Conservation (phyloP, 2,329 filamentous ascomycete species). For the Purpureocillium lavendulum region DNA sequence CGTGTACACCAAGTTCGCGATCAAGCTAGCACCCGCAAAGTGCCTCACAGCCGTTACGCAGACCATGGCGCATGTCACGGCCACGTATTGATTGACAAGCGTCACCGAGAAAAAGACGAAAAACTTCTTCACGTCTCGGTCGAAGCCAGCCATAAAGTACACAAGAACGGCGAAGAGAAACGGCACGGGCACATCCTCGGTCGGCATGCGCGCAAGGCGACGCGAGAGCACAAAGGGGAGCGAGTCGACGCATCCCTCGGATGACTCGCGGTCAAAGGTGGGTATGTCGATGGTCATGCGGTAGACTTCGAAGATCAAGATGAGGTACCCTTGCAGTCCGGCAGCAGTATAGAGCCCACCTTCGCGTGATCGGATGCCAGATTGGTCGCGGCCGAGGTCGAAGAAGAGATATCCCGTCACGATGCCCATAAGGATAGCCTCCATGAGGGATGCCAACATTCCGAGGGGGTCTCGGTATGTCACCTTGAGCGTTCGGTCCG, state of each 20-base stretch:
- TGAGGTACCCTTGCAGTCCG: slow-evolving; percentile 67
- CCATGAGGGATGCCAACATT: slow-evolving; percentile 60
- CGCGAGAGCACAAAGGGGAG: slow-evolving; percentile 63
- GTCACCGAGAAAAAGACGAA: slow-evolving; percentile 64
- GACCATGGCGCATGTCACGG: slow-evolving; percentile 61
- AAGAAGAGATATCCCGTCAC: slow-evolving; percentile 69
- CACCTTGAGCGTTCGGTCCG: slow-evolving; percentile 59
- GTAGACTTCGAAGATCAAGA: slow-evolving; percentile 69
- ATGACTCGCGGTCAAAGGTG: slow-evolving; percentile 67
- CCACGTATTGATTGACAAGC: slow-evolving; percentile 64
- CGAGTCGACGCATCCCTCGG: slow-evolving; percentile 63
- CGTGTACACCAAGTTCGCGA: slow-evolving; percentile 66
- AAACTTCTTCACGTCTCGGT: slow-evolving; percentile 54
- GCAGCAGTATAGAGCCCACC: slow-evolving; percentile 65
- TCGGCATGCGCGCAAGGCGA: slow-evolving; percentile 57
- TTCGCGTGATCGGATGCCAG: slow-evolving; percentile 66
- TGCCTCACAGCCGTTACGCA: slow-evolving; percentile 57
- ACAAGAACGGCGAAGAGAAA: slow-evolving; percentile 62
- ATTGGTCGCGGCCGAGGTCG: slow-evolving; percentile 52
- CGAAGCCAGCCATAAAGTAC: slow-evolving; percentile 73
- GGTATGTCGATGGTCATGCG: slow-evolving; percentile 67
- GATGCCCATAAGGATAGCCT: slow-evolving; percentile 62
- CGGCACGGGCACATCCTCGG: slow-evolving; percentile 67
- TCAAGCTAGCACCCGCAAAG: slow-evolving; percentile 63
- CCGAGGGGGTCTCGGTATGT: slow-evolving; percentile 73